A percentile compares a stretch with the other conserved stretches of the same genome.
Conservation (phyloP, 768 basidiomycete genomes). For the Lactarius quietus region DNA sequence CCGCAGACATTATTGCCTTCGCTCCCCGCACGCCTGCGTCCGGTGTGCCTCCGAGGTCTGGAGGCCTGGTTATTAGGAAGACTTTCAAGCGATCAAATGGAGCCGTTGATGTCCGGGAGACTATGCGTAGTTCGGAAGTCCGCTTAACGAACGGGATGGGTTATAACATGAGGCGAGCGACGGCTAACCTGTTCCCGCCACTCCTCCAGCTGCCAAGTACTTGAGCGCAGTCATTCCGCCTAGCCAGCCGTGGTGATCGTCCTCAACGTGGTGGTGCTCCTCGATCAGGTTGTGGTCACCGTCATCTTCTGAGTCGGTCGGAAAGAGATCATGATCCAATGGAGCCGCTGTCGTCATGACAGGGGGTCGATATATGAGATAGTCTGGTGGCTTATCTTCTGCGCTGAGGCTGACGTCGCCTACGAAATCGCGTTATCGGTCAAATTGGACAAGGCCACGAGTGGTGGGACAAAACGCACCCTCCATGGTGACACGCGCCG, state of each 20-base stretch:
- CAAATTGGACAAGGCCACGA: constrained; percentile 11
- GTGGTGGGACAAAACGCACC: constrained; percentile 42
- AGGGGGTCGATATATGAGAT: constrained; percentile 21
- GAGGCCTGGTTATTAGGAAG: constrained; percentile 88
- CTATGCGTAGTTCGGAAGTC: constrained; percentile 39
- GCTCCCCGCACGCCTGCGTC: constrained; percentile 49
- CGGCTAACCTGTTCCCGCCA: constrained; percentile 85
- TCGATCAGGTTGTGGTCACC: constrained; percentile 33
- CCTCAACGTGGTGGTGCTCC: constrained; percentile 45
- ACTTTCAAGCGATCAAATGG: constrained; percentile 97
- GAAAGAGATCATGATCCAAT: background rate
- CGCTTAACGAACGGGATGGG: constrained; percentile 2
- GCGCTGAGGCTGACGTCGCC: constrained; percentile 77
- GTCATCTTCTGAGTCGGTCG: constrained; percentile 36
- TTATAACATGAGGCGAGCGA: background rate
- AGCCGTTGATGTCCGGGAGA: constrained; percentile 93
- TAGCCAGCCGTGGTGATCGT: constrained; percentile 57
- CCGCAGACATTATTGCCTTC: constrained; percentile 65
- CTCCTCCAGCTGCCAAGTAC: constrained; percentile 89
- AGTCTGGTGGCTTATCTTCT: constrained; percentile 58
- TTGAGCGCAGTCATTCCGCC: constrained; percentile 73
- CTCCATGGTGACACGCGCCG: constrained; percentile 85
- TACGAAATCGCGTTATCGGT: constrained; percentile 30
- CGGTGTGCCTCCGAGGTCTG: constrained; percentile 60
- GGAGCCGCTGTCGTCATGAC: background rate